Evolutionary conservation across 2,329 filamentous ascomycete species (phyloP).

Genomic region (Pseudocercospora musae): DNA sequence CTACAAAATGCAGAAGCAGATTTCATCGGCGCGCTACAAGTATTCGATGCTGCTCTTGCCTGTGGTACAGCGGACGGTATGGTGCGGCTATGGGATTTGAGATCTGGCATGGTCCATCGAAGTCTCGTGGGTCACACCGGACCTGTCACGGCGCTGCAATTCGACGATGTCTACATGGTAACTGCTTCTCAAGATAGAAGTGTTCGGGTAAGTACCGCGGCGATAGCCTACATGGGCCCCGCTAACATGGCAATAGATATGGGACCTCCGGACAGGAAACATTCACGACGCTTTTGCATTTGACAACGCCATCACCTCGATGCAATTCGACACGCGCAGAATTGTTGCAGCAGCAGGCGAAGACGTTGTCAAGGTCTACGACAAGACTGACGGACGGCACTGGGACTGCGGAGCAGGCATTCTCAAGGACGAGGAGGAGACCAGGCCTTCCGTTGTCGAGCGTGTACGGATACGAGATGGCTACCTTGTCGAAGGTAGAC

Average conservation of each 20-base stretch:
- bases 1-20: slow-evolving; percentile 68
- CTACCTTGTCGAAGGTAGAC: slow-evolving; percentile 85
- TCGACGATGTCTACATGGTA: slow-evolving; percentile 91
- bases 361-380: slow-evolving; percentile 94
- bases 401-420: slow-evolving; percentile 93
- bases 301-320: slow-evolving; percentile 83
- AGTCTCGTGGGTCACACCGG: slow-evolving; percentile 95
- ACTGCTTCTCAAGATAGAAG: slow-evolving; percentile 91
- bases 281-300: slow-evolving; percentile 97
- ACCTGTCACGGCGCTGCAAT: slow-evolving; percentile 89
- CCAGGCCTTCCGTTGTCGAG: slow-evolving; percentile 57
- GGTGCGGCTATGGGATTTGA: slow-evolving; percentile 93
- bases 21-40: slow-evolving; percentile 91
- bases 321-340: slow-evolving; percentile 92
- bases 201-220: slow-evolving; percentile 70
- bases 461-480: slow-evolving; percentile 88
- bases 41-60: slow-evolving; percentile 91
- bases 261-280: slow-evolving; percentile 93
- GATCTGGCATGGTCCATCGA: slow-evolving; percentile 94
- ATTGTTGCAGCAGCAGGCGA: slow-evolving; percentile 90
- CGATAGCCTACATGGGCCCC: too few species aligned
- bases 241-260: slow-evolving; percentile 65
- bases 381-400: slow-evolving; percentile 91
- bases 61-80: slow-evolving; percentile 97
- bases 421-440: slow-evolving; percentile 60